A percentile compares a stretch with the other conserved stretches of the same genome.
Conservation (phyloP, 2,329 filamentous ascomycete species). For the Microdochium trichocladiopsis region DNA sequence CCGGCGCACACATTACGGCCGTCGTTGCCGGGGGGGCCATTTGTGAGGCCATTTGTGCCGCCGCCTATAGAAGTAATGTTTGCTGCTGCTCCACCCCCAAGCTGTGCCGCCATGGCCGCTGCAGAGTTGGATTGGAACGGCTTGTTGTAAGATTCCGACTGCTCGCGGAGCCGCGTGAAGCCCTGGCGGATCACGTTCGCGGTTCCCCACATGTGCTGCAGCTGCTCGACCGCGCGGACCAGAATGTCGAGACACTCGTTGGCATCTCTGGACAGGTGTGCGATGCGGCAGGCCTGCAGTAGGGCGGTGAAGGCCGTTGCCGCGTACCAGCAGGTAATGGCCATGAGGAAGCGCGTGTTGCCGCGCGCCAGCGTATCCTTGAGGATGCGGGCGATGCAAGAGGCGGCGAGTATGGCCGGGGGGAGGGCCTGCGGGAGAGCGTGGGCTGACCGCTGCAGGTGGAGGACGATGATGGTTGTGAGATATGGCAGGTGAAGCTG, state of each 20-base stretch:
- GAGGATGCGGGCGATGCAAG: conserved; percentile 28
- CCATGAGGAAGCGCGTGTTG: conserved; percentile 30
- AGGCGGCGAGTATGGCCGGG: conserved; percentile 27
- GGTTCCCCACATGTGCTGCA: conserved; percentile 26
- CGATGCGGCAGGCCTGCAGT: conserved; percentile 27
- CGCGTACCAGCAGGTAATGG: conserved; percentile 34
- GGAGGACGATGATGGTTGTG: conserved; percentile 30
- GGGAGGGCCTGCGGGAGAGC: conserved; percentile 27
- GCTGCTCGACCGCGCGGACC: conserved; percentile 20
- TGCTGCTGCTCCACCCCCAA: not conserved
- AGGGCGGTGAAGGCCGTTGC: conserved; percentile 31
- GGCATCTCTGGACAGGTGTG: conserved; percentile 18
- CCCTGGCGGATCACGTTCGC: conserved; percentile 24
- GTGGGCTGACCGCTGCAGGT: conserved; percentile 24
- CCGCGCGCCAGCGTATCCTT: conserved; percentile 29
- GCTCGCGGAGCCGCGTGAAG: conserved; percentile 17
- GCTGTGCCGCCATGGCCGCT: not conserved
- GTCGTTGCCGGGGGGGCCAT: no score
- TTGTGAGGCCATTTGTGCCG: no score
- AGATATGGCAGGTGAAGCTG: conserved; percentile 33
- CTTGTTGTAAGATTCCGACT: conserved; percentile 2
- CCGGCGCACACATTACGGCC: no score
- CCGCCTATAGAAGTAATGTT: not conserved
- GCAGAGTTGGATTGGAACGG: not conserved
- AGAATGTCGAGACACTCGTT: conserved; percentile 25